Evolutionary conservation across 2,329 filamentous ascomycete species (phyloP), one percentile per base, ranked within the genome.

Genomic region (Colletotrichum australisinense): DNA sequence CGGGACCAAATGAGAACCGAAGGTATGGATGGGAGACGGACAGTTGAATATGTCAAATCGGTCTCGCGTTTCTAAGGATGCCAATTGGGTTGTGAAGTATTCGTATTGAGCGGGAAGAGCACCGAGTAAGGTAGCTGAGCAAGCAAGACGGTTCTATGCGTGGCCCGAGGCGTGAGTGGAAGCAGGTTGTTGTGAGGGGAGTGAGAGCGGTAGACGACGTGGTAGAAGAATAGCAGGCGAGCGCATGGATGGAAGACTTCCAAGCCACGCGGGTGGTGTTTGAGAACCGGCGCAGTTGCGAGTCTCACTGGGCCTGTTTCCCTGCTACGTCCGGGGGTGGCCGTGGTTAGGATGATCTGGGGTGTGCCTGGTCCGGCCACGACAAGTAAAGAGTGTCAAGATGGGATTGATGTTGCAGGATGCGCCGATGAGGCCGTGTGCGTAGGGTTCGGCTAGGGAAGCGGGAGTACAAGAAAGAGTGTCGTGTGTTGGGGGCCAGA

Each of bases 261-360:
- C 71, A 71, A 73, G 71, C 71, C 67, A 73, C 71, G 62, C 60
- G 32, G 71, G 56, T 71, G 62, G 67, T 73, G 71, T 73, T 73
- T 73, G 71, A 73, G 67, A 71, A 62, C 57, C 53, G 53, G 67
- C 35, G 67, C 56, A 66, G 71, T 71, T 62, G 67, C 26, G 60
- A 70, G 70, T 73, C 70, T 69, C 67, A 71, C 67, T 52, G 49
- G 71, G 71, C 71, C 71, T 73, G 67, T 73, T 71, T 72, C 60
- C 60, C 56, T 71, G 56, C 28, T 58, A 67, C 35, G 53, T 64
- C 69, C 59, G 53, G 69, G 66, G 69, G n/a, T 72, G 53, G 49
- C 69, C 69, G 71, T 62, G 62, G 71, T 73, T 70, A 57, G 14
- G 60, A 57, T 14, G 60, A 66, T 66, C 71, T 56, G 56, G 71